Evolutionary conservation across 768 basidiomycete species (phyloP).

Genomic region (Termitomyces sp.): DNA sequence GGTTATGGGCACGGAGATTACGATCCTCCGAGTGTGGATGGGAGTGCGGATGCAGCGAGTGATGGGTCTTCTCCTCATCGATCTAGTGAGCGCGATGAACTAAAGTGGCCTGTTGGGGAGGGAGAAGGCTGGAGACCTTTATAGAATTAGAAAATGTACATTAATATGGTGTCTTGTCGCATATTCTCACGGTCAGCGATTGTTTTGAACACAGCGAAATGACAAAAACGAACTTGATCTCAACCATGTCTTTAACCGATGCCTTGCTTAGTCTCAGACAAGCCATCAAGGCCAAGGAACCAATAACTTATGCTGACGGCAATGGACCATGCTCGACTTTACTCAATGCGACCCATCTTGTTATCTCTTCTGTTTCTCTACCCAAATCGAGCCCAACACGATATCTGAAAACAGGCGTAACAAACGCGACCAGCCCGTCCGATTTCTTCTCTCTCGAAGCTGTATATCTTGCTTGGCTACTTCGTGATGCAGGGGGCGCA

Average conservation of each 20-base stretch:
- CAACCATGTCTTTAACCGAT: constrained; percentile 37
- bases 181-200: constrained; percentile 3
- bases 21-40: constrained; percentile 55
- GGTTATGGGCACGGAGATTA: constrained; percentile 36
- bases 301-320: constrained; percentile 46
- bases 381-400: constrained; percentile 77
- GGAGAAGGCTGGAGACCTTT: constrained; percentile 27
- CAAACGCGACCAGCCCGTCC: constrained; percentile 37
- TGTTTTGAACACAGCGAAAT: no score
- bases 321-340: constrained; percentile 44
- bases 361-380: constrained; percentile 50
- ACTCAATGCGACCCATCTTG: constrained; percentile 59
- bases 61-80: constrained; percentile 1
- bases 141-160: constrained; percentile 1
- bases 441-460: constrained; percentile 81
- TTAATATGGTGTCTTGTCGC: not conserved
- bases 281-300: constrained; percentile 51
- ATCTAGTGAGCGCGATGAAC: constrained; percentile 39
- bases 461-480: constrained; percentile 80
- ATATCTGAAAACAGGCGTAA: constrained; percentile 61
- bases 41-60: constrained; percentile 16
- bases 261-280: constrained; percentile 55
- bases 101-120: constrained; percentile 60
- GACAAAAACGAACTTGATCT: no score
- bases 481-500: constrained; percentile 67